phyloP scores from a whole-genome alignment of 352 stramenopile species.

The Phytopythium helicoides region DNA sequence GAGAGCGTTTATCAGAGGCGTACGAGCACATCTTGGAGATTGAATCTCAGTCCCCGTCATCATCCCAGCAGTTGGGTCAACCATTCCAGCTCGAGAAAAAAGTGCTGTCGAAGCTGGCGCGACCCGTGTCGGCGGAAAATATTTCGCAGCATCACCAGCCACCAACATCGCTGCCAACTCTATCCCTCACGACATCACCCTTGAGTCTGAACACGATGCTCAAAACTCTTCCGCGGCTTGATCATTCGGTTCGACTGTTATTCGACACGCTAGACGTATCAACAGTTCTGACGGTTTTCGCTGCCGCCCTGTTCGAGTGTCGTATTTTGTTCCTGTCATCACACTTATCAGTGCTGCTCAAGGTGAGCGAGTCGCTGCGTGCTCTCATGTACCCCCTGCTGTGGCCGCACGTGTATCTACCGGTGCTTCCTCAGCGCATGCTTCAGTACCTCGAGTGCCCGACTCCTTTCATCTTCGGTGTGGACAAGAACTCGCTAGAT shows the following conservation, averaged over 20 bases:
- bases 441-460: constrained; percentile 84
- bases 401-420: constrained; percentile 88
- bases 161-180: constrained; percentile 23
- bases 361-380: constrained; percentile 71
- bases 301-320: constrained; percentile 72
- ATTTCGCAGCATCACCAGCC: constrained; percentile 49
- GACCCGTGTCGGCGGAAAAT: constrained; percentile 63
- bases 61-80: constrained; percentile 19
- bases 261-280: constrained; percentile 81
- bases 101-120: constrained; percentile 71
- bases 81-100: constrained; percentile 79
- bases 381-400: constrained; percentile 83
- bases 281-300: constrained; percentile 76
- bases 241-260: constrained; percentile 73
- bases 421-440: constrained; percentile 73
- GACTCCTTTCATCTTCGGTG: constrained; percentile 84
- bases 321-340: constrained; percentile 82
- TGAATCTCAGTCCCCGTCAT: constrained; percentile 44
- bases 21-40: constrained; percentile 82
- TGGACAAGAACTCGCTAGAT: constrained; percentile 60
- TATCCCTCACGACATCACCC: constrained; percentile 30
- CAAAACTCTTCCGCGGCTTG: constrained; percentile 50
- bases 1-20: constrained; percentile 71
- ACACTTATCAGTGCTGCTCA: constrained; percentile 80
- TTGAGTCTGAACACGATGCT: constrained; percentile 33